phyloP scores from a whole-genome alignment of 768 basidiomycete species.

The Collybia sp. region DNA sequence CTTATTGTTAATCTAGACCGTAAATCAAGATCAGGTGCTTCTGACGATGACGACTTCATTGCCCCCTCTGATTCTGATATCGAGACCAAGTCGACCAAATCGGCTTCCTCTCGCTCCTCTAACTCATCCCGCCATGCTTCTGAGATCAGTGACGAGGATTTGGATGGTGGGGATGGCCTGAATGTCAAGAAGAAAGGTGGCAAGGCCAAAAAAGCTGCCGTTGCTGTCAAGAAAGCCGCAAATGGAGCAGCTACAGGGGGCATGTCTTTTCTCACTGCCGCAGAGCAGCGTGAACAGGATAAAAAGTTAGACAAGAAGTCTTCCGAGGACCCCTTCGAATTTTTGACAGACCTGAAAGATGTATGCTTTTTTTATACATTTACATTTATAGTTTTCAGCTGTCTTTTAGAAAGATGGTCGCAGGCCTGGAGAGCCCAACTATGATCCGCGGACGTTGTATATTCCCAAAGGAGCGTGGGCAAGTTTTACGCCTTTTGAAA shows the following conservation, averaged over 20 bases:
- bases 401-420: slow-evolving; percentile 68
- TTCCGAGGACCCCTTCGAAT: slow-evolving; percentile 70
- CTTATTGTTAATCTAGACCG: slow-evolving; percentile 24
- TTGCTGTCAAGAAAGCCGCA: slow-evolving; percentile 19
- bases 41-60: slow-evolving; percentile 70
- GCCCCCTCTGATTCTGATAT: slow-evolving; percentile 62
- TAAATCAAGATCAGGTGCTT: slow-evolving; percentile 33
- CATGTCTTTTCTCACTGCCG: slow-evolving; percentile 68
- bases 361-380: slow-evolving; percentile 31
- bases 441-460: slow-evolving; percentile 85
- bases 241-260: slow-evolving; percentile 13
- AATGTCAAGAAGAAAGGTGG: slow-evolving; percentile 27
- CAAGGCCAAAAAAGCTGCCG: slow-evolving; percentile 30
- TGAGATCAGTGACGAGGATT: slow-evolving; percentile 27
- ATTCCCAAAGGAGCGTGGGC: slow-evolving; percentile 77
- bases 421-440: slow-evolving; percentile 74
- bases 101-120: slow-evolving; percentile 48
- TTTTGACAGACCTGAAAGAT: slow-evolving; percentile 70
- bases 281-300: slow-evolving; percentile 69
- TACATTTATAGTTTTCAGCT: slow-evolving; percentile 1
- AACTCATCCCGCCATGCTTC: slow-evolving; percentile 39
- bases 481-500: slow-evolving; percentile 92
- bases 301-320: slow-evolving; percentile 83
- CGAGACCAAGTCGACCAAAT: slow-evolving; percentile 42
- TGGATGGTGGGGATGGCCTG: slow-evolving; percentile 38